phyloP scores from a whole-genome alignment of 352 stramenopile genomes.

The Phytophthora lateralis region DNA sequence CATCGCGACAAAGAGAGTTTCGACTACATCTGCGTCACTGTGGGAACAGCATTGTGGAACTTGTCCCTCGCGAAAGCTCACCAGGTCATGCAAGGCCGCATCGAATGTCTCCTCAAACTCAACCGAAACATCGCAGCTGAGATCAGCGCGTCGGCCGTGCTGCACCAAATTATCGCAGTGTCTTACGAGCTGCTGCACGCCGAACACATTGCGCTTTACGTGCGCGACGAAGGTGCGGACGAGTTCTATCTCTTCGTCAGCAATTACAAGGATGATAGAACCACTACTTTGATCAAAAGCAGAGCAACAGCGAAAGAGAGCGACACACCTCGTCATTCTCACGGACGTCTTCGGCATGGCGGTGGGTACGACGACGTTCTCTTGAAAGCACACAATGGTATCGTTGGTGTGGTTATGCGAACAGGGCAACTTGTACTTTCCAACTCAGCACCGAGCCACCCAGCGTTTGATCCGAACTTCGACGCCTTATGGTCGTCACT shows the following conservation, averaged over 20 bases:
- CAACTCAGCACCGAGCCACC: constrained; percentile 60
- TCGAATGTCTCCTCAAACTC: constrained; percentile 75
- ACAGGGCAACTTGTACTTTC: constrained; percentile 68
- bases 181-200: constrained; percentile 66
- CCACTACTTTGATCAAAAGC: constrained; percentile 4
- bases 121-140: constrained; percentile 79
- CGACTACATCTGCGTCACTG: constrained; percentile 60
- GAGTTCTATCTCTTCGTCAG: constrained; percentile 63
- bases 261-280: constrained; percentile 11
- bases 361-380: constrained; percentile 54
- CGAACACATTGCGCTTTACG: constrained; percentile 70
- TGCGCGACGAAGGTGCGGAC: constrained; percentile 67
- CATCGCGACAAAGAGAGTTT: constrained; percentile 54
- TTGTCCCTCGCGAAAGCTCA: constrained; percentile 67
- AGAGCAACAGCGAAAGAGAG: constrained; percentile 11
- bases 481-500: constrained; percentile 58
- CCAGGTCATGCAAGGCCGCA: constrained; percentile 68
- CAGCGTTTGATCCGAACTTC: constrained; percentile 63
- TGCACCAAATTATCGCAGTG: constrained; percentile 71
- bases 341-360: constrained; percentile 25
- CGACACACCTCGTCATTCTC: constrained; percentile 9
- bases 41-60: constrained; percentile 74
- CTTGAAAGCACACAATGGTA: constrained; percentile 73
- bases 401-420: constrained; percentile 68
- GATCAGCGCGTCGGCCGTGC: constrained; percentile 52